phyloP scores from a whole-genome alignment of 2,329 filamentous ascomycete genomes.

The Fusarium euwallaceae region DNA sequence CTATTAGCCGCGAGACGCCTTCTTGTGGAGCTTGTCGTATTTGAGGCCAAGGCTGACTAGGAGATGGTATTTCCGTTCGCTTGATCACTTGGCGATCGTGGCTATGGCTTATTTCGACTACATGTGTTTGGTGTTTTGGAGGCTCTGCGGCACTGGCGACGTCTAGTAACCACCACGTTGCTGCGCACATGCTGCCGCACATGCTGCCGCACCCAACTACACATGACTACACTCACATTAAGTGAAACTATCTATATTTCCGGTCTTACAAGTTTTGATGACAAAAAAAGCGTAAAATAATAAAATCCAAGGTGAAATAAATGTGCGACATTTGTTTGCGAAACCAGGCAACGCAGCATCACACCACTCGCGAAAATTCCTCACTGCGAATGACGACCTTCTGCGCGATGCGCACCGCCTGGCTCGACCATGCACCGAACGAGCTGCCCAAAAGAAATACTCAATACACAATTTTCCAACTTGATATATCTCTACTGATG shows the following conservation, averaged over 20 bases:
- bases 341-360: background rate
- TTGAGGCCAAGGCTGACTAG: background rate
- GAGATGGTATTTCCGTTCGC: background rate
- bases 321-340: background rate
- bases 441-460: too few relatives aligned
- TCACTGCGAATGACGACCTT: background rate
- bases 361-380: background rate
- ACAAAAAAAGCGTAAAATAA: background rate
- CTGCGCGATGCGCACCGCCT: background rate
- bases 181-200: background rate
- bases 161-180: background rate
- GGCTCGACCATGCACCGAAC: background rate
- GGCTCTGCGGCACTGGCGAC: background rate
- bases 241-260: background rate
- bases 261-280: background rate
- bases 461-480: background rate
- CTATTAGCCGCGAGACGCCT: conserved; percentile 2
- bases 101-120: background rate
- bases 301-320: background rate
- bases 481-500: background rate
- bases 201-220: background rate
- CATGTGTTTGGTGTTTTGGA: background rate
- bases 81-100: conserved; percentile 1
- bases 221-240: too few relatives aligned
- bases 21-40: background rate